Evolutionary conservation across 2,329 filamentous ascomycete species (phyloP).

Genomic region (Neofusicoccum sp.): DNA sequence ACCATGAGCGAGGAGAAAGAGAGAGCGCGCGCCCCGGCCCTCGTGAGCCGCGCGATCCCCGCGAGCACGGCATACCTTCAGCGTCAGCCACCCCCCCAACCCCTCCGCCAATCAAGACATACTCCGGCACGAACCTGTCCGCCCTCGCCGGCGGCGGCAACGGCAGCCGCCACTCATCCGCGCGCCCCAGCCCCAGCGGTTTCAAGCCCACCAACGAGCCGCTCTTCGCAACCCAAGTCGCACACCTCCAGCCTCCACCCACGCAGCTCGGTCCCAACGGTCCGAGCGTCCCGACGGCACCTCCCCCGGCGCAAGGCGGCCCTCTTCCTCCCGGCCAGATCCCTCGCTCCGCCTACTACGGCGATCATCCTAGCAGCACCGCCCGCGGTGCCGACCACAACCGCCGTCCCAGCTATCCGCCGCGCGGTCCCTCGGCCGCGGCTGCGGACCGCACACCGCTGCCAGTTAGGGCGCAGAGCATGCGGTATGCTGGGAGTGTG

Average conservation of each 20-base stretch:
- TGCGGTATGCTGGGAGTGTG: constrained; percentile 6
- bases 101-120: constrained; percentile 16
- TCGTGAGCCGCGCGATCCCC: not conserved
- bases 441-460: not conserved
- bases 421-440: not conserved
- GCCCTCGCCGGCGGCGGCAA: constrained; percentile 28
- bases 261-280: not conserved
- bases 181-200: constrained; percentile 19
- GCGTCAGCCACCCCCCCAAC: not conserved
- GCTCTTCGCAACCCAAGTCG: constrained; percentile 48
- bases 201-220: constrained; percentile 48
- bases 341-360: not conserved
- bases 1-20: not conserved
- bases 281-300: constrained; percentile 42
- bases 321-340: not conserved
- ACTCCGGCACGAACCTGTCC: constrained; percentile 15
- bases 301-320: constrained; percentile 15
- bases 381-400: not conserved
- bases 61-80: not conserved
- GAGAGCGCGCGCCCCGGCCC: not conserved
- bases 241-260: constrained; percentile 33
- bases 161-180: constrained; percentile 12
- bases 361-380: not conserved
- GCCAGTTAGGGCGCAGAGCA: constrained; percentile 5
- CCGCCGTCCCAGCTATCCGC: constrained; percentile 14